These are phyloP conservation scores for Saturnispora halmiae DNA, from an alignment of 805 yeast genomes.

Conservation along the genomic window DNA sequence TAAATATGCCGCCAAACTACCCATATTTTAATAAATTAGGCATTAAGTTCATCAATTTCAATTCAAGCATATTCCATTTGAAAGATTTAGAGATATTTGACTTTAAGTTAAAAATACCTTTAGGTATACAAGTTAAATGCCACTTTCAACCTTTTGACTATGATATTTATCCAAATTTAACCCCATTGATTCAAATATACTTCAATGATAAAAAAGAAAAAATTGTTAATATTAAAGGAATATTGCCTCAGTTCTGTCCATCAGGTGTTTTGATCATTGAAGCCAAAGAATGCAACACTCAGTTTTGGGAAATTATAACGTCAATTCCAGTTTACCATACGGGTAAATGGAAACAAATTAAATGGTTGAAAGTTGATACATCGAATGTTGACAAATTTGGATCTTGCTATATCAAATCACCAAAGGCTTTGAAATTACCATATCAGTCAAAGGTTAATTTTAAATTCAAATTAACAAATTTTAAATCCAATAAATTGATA, in stretches of 20 bases:
- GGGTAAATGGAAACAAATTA: constrained; percentile 53
- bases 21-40: constrained; percentile 64
- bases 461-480: constrained; percentile 5
- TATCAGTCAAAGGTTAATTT: constrained; percentile 13
- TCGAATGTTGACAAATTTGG: constrained; percentile 27
- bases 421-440: constrained; percentile 61
- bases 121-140: constrained; percentile 58
- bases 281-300: constrained; percentile 6
- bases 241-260: constrained; percentile 58
- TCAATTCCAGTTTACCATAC: constrained; percentile 67
- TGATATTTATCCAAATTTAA: constrained; percentile 31
- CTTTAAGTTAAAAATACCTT: constrained; percentile 63
- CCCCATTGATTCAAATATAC: constrained; percentile 68
- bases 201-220: constrained; percentile 58
- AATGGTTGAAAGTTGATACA: constrained; percentile 46
- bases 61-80: constrained; percentile 66
- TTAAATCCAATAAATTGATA: constrained; percentile 1
- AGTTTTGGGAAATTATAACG: constrained; percentile 59
- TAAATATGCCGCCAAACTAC: constrained; percentile 78
- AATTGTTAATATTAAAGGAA: constrained; percentile 68
- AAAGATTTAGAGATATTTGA: constrained; percentile 73
- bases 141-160: constrained; percentile 36
- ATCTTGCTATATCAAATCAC: constrained; percentile 69
- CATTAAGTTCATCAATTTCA: constrained; percentile 56
- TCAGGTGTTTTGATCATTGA: constrained; percentile 53